Evolutionary conservation across 108 stramenopile species (phyloP).

Genomic region (Fragilariopsis cylindrus): DNA sequence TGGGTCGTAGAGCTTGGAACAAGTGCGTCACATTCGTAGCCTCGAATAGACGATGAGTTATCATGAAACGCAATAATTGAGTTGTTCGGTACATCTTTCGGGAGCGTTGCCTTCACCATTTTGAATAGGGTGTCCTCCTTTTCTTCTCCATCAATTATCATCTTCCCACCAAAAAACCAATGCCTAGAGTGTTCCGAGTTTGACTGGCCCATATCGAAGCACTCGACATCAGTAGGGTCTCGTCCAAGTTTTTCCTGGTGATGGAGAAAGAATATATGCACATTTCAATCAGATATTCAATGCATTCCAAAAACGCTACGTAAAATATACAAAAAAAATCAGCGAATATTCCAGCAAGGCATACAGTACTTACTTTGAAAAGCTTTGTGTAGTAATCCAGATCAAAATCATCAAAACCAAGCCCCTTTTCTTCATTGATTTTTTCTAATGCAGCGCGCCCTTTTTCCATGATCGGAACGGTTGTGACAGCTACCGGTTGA

Average conservation of each 20-base stretch:
- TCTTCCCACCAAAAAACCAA: constrained; percentile 99
- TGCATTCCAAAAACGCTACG: background rate
- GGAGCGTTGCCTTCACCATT: constrained; percentile 97
- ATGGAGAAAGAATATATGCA: constrained; percentile 9
- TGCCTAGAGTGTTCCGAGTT: constrained; percentile 99
- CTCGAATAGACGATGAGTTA: constrained; percentile 94
- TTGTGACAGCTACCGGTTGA: constrained; percentile 58
- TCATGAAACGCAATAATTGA: constrained; percentile 98
- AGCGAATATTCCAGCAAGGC: background rate
- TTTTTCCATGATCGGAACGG: constrained; percentile 90
- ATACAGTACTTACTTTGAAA: constrained; percentile 75
- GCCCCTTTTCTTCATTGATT: constrained; percentile 88
- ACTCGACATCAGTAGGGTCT: constrained; percentile 98
- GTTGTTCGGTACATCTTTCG: constrained; percentile 77
- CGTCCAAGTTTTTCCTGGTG: constrained; percentile 87
- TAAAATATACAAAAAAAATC: background rate
- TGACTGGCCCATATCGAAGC: constrained; percentile 98
- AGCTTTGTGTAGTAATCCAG: constrained; percentile 96
- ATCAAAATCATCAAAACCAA: constrained; percentile 99
- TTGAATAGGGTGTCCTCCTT: constrained; percentile 92
- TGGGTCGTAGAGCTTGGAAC: constrained; percentile 51
- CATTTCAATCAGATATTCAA: constrained; percentile 7
- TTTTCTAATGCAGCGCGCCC: constrained; percentile 90
- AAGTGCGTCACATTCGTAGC: constrained; percentile 76
- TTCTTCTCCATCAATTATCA: constrained; percentile 97